Evolutionary conservation across 2,329 filamentous ascomycete species (phyloP).

Genomic region (Trichoderma semiorbis): DNA sequence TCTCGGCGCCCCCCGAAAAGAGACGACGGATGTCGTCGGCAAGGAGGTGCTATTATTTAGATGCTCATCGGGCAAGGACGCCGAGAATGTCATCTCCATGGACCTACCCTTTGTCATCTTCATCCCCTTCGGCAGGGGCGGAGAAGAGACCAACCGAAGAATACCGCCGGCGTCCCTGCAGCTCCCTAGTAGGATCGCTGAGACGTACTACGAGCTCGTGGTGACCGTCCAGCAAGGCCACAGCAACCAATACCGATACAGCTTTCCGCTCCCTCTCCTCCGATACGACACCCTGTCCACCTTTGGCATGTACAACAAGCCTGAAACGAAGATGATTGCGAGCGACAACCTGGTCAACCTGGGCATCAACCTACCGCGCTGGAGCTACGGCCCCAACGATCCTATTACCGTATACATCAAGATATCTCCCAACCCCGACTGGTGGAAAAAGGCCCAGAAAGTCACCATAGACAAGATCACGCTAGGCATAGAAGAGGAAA

Average conservation of each 20-base stretch:
- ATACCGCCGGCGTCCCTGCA: constrained; percentile 92
- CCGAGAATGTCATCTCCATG: constrained; percentile 89
- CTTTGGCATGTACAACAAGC: constrained; percentile 99
- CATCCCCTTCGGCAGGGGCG: constrained; percentile 89
- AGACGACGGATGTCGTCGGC: constrained; percentile 87
- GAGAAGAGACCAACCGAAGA: constrained; percentile 82
- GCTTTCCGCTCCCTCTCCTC: constrained; percentile 84
- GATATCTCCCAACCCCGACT: constrained; percentile 85
- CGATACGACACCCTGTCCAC: constrained; percentile 96
- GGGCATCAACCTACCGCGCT: constrained; percentile 86
- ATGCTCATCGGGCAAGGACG: constrained; percentile 77
- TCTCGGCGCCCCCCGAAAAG: constrained; percentile 82
- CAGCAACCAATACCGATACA: constrained; percentile 81
- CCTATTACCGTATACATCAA: constrained; percentile 96
- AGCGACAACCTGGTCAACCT: constrained; percentile 89
- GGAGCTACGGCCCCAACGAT: constrained; percentile 94
- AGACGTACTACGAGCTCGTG: constrained; percentile 95
- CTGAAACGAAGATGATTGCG: constrained; percentile 80
- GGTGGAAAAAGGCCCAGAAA: constrained; percentile 83
- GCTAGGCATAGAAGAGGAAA: constrained; percentile 91
- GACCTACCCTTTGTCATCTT: constrained; percentile 96
- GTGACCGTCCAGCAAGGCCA: constrained; percentile 92
- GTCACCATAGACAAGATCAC: constrained; percentile 95
- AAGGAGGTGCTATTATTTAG: constrained; percentile 93
- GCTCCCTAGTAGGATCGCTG: constrained; percentile 86